Evolutionary conservation across 1,284 basidiomycete genomes (phyloP), one percentile per base, ranked within the genome.

Genomic region (Ganoderma lucidum): DNA sequence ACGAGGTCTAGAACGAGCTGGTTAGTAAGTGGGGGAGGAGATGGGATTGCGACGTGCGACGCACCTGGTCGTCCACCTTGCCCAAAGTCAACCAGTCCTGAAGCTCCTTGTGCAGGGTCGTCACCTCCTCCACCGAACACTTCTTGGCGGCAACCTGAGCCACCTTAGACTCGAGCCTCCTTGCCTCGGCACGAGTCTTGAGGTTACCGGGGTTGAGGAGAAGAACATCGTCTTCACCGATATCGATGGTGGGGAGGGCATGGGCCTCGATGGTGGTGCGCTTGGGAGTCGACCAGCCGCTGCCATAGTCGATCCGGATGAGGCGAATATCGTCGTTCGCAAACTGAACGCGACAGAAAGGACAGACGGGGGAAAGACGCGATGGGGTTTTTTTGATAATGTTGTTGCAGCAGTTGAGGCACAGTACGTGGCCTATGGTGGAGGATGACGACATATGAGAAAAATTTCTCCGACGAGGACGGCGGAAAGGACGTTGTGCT

Each of bases 61-160:
- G 74, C 77, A 92, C 92, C 81, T 90, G 87, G 70, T 90, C 88
- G 73, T 88, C 86, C 66, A 79, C 75, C 79, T 87, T 88, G 75
- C 90, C 88, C 67, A 85, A 82, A 63, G 83, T 83, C 67, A 94
- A 80, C 90, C 90, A 94, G 69, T 88, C 87, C 78, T 92, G 86
- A 70, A 94, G 84, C 81, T 93, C 92, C 76, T 88, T 86, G 80
- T 92, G 91, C 72, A 94, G 86, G 68, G 85, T 83, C 63, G 88
- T 86, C 60, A 94, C 90, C 82, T 94, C 92, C 79, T 94, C 92
- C 69, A 94, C 92, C 37, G 91, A 93, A 81, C 91, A 93, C 84
- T 92, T 93, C 87, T 92, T 92, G n/a, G 88, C 86, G 41, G 92
- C 93, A 74, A 93, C 89, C 76, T 86, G 87, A 68, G 89, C 89